These are phyloP conservation scores for Aspergillus sp. DNA, from an alignment of 2,329 filamentous ascomycete genomes.

Conservation along the genomic window DNA sequence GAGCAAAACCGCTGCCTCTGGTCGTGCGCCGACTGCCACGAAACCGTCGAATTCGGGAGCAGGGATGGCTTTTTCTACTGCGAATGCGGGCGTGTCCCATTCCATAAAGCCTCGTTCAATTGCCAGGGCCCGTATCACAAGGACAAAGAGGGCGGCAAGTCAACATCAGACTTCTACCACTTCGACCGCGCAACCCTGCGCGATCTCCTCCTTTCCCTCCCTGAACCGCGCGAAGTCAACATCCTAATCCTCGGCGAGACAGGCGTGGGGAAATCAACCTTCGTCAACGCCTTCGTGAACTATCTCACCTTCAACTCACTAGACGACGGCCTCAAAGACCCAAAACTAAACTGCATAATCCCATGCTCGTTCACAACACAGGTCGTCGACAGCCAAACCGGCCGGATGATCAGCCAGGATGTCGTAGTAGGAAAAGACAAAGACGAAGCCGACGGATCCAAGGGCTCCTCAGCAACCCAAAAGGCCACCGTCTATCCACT, in stretches of 20 bases:
- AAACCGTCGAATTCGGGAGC: slow-evolving; percentile 5
- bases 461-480: slow-evolving; percentile 4
- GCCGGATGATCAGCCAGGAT: slow-evolving; percentile 1
- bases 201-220: not conserved
- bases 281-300: slow-evolving; percentile 10
- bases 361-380: slow-evolving; percentile 10
- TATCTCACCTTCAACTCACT: slow-evolving; percentile 1
- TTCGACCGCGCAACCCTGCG: not conserved
- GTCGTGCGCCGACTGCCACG: slow-evolving; percentile 4
- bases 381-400: not conserved
- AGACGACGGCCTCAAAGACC: slow-evolving; percentile 3
- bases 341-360: not conserved
- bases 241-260: slow-evolving; percentile 9
- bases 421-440: slow-evolving; percentile 1
- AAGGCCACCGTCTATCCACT: slow-evolving; percentile 4
- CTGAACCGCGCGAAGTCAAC: slow-evolving; percentile 6
- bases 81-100: slow-evolving; percentile 5
- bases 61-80: slow-evolving; percentile 9
- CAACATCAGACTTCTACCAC: not conserved
- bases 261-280: slow-evolving; percentile 8
- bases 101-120: not conserved
- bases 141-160: too few species aligned
- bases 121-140: not conserved
- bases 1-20: not conserved
- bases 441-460: slow-evolving; percentile 2